Evolutionary conservation across 257 asterid species (phyloP).

Genomic region (Przewalskia tangutica): DNA sequence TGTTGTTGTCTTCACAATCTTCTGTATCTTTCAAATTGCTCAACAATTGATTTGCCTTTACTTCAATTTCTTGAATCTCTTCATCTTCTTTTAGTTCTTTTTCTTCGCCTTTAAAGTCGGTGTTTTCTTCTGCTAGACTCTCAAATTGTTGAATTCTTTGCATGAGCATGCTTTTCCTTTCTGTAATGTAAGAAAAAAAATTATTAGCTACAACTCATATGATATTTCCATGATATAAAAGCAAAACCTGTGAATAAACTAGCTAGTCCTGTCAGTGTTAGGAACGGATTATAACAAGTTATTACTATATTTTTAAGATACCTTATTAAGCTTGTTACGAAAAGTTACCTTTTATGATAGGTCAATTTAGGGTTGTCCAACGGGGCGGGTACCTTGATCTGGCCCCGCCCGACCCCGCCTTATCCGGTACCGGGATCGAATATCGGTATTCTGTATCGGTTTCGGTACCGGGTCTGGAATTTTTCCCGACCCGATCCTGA

Average conservation of each 20-base stretch:
- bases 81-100: background rate
- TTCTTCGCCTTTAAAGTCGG: background rate
- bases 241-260: background rate
- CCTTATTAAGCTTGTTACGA: background rate
- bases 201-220: background rate
- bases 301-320: background rate
- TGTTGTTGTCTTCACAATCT: background rate
- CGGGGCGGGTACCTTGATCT: too few species aligned
- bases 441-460: too few species aligned
- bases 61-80: constrained; percentile 8
- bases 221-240: background rate
- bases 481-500: too few species aligned
- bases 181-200: constrained; percentile 5
- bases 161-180: constrained; percentile 23
- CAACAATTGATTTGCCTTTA: constrained; percentile 31
- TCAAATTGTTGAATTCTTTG: constrained; percentile 19
- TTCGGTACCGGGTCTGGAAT: too few species aligned
- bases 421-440: too few species aligned
- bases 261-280: too few species aligned
- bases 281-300: background rate
- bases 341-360: background rate
- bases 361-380: too few species aligned
- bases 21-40: constrained; percentile 2
- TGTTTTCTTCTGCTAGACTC: background rate
- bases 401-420: too few species aligned